Evolutionary conservation across 805 yeast species (phyloP).

Genomic region (Kazachstania martiniae): DNA sequence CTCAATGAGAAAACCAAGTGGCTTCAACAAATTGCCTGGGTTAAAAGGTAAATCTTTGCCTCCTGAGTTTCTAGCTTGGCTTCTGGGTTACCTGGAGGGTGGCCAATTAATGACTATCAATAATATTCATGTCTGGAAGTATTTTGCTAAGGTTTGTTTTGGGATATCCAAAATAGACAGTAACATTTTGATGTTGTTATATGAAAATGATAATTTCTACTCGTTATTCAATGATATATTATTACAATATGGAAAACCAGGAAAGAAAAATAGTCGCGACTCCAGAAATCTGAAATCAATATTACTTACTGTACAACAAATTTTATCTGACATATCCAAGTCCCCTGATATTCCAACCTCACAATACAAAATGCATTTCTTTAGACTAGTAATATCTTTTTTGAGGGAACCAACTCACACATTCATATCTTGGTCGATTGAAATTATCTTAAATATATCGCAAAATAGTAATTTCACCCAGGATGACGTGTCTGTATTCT

Average conservation of each 20-base stretch:
- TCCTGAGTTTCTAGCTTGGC: no score
- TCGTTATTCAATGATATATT: constrained; percentile 6
- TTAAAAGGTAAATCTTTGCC: no score
- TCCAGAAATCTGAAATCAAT: no score
- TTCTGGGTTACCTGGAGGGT: no score
- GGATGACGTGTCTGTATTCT: not conserved
- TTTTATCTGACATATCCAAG: constrained; percentile 1
- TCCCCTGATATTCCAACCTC: not conserved
- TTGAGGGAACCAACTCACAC: not conserved
- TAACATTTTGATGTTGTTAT: constrained; percentile 8
- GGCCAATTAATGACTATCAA: constrained; percentile 2
- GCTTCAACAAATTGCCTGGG: no score
- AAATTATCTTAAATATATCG: constrained; percentile 1
- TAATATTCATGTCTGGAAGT: constrained; percentile 21
- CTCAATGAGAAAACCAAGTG: not conserved
- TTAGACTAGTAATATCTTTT: not conserved
- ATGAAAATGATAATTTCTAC: constrained; percentile 7
- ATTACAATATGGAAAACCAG: constrained; percentile 1
- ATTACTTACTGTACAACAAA: not conserved
- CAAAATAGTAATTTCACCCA: not conserved
- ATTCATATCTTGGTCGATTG: constrained; percentile 1
- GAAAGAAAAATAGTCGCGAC: not conserved
- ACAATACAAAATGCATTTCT: not conserved
- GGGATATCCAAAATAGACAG: constrained; percentile 15
- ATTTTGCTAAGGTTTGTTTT: constrained; percentile 21